Conservation (phyloP, 352 stramenopile species). For the Globisporangium parvum region DNA sequence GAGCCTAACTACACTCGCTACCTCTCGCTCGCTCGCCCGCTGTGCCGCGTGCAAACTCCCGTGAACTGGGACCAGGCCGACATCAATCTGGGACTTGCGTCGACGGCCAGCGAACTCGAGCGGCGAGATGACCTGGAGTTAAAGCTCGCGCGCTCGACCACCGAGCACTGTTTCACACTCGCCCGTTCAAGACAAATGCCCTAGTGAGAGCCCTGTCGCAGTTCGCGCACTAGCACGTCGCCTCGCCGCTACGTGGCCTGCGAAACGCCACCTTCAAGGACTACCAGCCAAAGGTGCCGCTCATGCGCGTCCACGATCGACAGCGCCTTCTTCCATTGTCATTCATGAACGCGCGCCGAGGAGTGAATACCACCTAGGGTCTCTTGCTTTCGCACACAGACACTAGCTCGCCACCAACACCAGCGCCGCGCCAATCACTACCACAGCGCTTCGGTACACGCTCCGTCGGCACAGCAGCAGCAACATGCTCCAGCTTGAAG, state of each 20-base stretch:
- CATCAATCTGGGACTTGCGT: too few relatives aligned
- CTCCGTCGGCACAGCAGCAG: neutral
- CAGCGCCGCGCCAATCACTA: too few relatives aligned
- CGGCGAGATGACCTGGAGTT: too few relatives aligned
- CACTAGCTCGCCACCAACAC: neutral
- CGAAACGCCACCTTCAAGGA: neutral
- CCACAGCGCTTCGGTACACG: neutral
- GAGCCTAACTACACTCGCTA: too few relatives aligned
- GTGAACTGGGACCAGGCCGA: too few relatives aligned
- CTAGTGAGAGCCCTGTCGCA: neutral
- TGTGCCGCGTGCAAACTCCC: too few relatives aligned
- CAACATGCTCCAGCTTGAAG: conserved; percentile 1
- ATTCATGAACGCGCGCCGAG: conserved; percentile 1
- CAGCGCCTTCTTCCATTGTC: neutral
- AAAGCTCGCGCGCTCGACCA: too few relatives aligned
- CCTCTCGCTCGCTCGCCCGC: too few relatives aligned
- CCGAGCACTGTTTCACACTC: too few relatives aligned
- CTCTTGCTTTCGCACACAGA: neutral
- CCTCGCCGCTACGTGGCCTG: neutral
- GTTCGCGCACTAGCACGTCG: neutral
- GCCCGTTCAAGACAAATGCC: neutral
- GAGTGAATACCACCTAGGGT: neutral
- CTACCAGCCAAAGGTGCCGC: too few relatives aligned
- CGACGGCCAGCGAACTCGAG: too few relatives aligned
- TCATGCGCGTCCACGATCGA: neutral